Percentiles rank a stretch among this genome's conserved stretches.
Conservation (phyloP, 352 stramenopile genomes). For the Phytopythium kandeliae region DNA sequence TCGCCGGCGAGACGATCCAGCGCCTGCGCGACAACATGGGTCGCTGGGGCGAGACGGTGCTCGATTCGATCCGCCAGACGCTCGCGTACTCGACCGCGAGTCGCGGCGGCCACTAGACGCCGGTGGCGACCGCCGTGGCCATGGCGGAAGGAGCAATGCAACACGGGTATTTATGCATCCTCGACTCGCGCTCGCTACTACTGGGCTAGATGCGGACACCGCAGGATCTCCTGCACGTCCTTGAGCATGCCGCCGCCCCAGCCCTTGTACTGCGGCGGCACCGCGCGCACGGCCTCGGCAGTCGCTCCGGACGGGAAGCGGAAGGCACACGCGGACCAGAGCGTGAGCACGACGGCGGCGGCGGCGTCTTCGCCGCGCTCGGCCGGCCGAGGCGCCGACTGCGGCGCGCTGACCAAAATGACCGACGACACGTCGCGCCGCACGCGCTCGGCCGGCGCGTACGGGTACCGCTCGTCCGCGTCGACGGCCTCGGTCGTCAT, state of each 20-base stretch:
- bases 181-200: neutral
- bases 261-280: conserved; percentile 1
- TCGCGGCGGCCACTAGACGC: neutral
- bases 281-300: neutral
- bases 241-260: conserved; percentile 6
- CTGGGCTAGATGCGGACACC: neutral
- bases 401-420: conserved; percentile 9
- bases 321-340: conserved; percentile 4
- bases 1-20: conserved; percentile 11
- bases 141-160: too few species aligned
- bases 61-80: conserved; percentile 20
- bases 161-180: too few species aligned
- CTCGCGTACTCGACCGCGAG: conserved; percentile 9
- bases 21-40: conserved; percentile 15
- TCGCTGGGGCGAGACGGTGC: conserved; percentile 14
- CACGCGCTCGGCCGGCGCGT: conserved; percentile 12
- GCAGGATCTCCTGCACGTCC: conserved; percentile 5
- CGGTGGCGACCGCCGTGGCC: too few species aligned
- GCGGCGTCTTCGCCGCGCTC: too few species aligned
- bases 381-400: neutral
- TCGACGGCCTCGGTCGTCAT: conserved; percentile 18
- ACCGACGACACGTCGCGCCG: conserved; percentile 12
- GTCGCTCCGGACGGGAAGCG: neutral
- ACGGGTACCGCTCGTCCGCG: conserved; percentile 25
- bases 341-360: neutral